Base-by-base conservation (phyloP, 176 grass and related monocot species). In the Eleusine indica region DNA sequence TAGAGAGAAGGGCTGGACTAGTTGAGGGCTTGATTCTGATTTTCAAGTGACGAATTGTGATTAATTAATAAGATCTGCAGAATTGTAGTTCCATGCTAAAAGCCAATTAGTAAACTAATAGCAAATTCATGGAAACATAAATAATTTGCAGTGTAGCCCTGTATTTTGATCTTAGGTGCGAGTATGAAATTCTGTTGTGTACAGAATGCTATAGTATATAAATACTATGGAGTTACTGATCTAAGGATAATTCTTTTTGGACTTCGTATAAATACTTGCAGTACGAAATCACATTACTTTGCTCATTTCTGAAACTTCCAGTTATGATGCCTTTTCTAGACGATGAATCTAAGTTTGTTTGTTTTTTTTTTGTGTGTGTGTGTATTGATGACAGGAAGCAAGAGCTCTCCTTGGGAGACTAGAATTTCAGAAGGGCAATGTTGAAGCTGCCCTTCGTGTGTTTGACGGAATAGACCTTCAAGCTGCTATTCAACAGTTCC, bases 381-480 rank as follows among this genome's bases (percentile, higher is more conserved):
- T 58, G 56, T n/a, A 9, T 60, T 40, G 0, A 41, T 77, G 37
- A 21, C 15, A 98, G 96, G 96, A 98, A 94, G 85, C 96, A 9
- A 93, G 93, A 82, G 96, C 91, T 71, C 89, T 98, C 14, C 83
- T 98, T 14, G 93, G 96, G 44, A 89, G 96, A 39, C 61, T 98
- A 25, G 96, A 98, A 82, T 98, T 90, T 85, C 96, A 98, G 61
- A 95, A 90, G 73, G 96, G 96, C 58, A 95, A 98, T 57, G 89
- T 98, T 21, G 96, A 98, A 86, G 91, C 74, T 73, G 96, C 96
- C 35, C 82, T 95, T 38, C 71, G 91, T n/a, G 93, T 98, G 5
- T 95, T 98, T 42, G 91, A 98, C 66, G 93, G 96, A 75, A 95
- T 98, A 68, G 93, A 98, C 54, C 91, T 95, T 78, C 91, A 98